Evolutionary conservation across 805 yeast genomes (phyloP).

Genomic region (Metschnikowia arizonensis): DNA sequence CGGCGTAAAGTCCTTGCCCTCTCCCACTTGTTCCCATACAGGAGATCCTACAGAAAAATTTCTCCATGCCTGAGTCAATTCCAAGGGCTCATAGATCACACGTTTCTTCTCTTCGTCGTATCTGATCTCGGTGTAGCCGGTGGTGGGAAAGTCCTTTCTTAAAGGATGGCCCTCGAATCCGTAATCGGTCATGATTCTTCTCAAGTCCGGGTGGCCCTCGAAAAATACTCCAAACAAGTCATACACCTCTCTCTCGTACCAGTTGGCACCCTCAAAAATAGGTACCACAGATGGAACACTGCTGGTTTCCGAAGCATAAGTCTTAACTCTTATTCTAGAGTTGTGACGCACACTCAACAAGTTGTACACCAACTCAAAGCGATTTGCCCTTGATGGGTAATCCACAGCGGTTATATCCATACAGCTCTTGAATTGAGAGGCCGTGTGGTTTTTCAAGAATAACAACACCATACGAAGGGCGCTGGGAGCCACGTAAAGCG

Average conservation of each 20-base stretch:
- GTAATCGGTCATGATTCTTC: conserved; percentile 87
- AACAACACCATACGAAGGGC: conserved; percentile 68
- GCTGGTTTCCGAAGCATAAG: conserved; percentile 78
- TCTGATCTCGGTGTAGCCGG: conserved; percentile 86
- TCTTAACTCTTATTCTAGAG: conserved; percentile 83
- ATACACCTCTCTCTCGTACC: conserved; percentile 88
- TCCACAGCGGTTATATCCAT: conserved; percentile 85
- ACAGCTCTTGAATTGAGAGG: conserved; percentile 73
- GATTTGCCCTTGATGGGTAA: conserved; percentile 75
- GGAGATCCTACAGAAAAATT: conserved; percentile 84
- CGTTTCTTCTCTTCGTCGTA: conserved; percentile 90
- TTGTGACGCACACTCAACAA: conserved; percentile 76
- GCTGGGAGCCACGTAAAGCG: conserved; percentile 68
- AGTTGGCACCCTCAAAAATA: conserved; percentile 74
- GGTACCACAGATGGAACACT: conserved; percentile 78
- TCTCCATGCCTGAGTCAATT: conserved; percentile 89
- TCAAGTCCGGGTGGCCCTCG: conserved; percentile 84
- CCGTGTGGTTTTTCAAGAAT: conserved; percentile 72
- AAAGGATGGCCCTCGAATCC: conserved; percentile 92
- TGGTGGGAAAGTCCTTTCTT: conserved; percentile 88
- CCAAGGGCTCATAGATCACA: conserved; percentile 84
- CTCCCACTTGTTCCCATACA: conserved; percentile 90
- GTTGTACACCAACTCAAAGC: conserved; percentile 86
- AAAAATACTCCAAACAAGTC: conserved; percentile 85
- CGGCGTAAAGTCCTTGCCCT: conserved; percentile 78